phyloP scores from a whole-genome alignment of 2,329 filamentous ascomycete genomes.

The Sordariomycetes sp. region DNA sequence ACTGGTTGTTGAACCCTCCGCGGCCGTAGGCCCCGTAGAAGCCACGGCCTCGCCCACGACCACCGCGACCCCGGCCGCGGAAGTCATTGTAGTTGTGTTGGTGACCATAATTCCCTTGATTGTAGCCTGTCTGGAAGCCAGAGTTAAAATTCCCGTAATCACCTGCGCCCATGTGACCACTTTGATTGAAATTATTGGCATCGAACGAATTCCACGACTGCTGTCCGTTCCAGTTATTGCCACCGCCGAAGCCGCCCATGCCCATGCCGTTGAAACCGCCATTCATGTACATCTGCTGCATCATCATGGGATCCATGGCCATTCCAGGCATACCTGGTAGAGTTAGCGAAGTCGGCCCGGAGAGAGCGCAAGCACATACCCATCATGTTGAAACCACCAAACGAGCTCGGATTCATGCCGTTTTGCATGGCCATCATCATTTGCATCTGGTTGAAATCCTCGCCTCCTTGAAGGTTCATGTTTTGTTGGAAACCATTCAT shows the following conservation, averaged over 20 bases:
- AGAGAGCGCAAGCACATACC: conserved; percentile 47
- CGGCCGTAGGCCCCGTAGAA: conserved; percentile 44
- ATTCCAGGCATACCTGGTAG: conserved; percentile 47
- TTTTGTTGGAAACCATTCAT: conserved; percentile 30
- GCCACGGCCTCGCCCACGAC: conserved; percentile 57
- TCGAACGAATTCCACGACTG: conserved; percentile 69
- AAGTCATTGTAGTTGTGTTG: conserved; percentile 71
- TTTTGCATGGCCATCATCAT: conserved; percentile 73
- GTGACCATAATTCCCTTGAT: conserved; percentile 77
- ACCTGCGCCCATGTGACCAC: conserved; percentile 72
- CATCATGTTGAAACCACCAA: conserved; percentile 69
- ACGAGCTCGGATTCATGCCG: conserved; percentile 47
- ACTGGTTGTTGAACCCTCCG: conserved; percentile 36
- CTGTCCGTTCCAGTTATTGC: conserved; percentile 73
- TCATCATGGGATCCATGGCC: conserved; percentile 73
- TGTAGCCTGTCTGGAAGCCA: conserved; percentile 69
- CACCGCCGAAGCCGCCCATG: conserved; percentile 61
- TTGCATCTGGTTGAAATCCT: conserved; percentile 70
- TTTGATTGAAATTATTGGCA: conserved; percentile 87
- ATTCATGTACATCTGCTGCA: conserved; percentile 73
- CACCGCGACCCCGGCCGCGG: conserved; percentile 57
- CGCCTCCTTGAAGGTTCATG: conserved; percentile 51
- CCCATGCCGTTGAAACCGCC: conserved; percentile 72
- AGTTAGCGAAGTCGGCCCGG: neutral
- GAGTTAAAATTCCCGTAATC: conserved; percentile 73